These are phyloP conservation scores for Gastrolobium bilobum DNA, from an alignment of 306 rosid species.

Conservation along the genomic window DNA sequence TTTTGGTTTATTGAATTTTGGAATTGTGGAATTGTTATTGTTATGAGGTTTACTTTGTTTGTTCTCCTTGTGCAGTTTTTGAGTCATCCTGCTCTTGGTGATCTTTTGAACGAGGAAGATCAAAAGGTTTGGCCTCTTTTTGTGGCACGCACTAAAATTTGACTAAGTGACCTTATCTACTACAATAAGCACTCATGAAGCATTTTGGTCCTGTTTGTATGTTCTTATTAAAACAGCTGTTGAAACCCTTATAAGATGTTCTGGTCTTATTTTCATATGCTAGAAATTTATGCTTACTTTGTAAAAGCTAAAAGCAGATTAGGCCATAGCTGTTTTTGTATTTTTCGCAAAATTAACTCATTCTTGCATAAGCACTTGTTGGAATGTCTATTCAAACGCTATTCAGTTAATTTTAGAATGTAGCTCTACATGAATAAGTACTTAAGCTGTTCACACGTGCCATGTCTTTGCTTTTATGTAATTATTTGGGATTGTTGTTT, in stretches of 20 bases:
- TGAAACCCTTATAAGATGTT: background rate
- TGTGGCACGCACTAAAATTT: background rate
- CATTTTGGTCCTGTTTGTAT: conserved; percentile 4
- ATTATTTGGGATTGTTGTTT: background rate
- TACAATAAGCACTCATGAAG: background rate
- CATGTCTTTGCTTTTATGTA: background rate
- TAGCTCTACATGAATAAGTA: background rate
- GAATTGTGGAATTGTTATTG: conserved; percentile 4
- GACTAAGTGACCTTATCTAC: background rate
- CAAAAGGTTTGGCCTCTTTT: conserved; percentile 68
- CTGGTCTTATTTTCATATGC: background rate
- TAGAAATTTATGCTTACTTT: background rate
- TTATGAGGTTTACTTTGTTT: background rate
- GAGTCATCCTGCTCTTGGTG: conserved; percentile 89
- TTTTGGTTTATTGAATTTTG: background rate
- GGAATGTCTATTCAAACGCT: background rate
- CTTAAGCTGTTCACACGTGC: background rate
- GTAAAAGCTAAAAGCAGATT: background rate
- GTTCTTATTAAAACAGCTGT: conserved; percentile 1
- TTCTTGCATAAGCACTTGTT: background rate
- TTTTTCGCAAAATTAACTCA: background rate
- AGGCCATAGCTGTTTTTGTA: background rate
- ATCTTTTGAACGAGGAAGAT: conserved; percentile 78
- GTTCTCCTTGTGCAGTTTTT: conserved; percentile 68
- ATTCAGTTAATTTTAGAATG: background rate